These are phyloP conservation scores for Aegilops bicornis DNA, from an alignment of 176 grass and related monocot species.

Conservation along the genomic window DNA sequence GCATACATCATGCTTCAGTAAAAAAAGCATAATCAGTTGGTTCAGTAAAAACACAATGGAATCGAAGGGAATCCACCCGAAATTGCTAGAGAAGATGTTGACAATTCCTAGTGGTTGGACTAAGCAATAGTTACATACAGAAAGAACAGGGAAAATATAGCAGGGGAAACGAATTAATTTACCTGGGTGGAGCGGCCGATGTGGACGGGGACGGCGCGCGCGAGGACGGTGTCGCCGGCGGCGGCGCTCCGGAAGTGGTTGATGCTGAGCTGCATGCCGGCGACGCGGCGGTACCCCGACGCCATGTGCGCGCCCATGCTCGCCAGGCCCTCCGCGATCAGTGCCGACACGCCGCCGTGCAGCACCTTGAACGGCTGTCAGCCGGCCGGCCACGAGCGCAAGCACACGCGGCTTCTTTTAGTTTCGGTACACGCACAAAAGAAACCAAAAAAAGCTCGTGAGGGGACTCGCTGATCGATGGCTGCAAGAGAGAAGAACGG, in stretches of 20 bases:
- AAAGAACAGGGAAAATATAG: too few relatives aligned
- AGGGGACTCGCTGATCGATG: too few relatives aligned
- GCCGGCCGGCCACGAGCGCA: background rate
- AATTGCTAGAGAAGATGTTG: background rate
- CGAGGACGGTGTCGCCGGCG: constrained; percentile 72
- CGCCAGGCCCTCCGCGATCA: constrained; percentile 75
- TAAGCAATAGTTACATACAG: background rate
- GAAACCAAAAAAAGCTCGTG: too few relatives aligned
- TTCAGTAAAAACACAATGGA: background rate
- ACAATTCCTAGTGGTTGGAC: too few relatives aligned
- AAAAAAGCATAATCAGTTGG: too few relatives aligned
- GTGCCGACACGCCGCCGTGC: constrained; percentile 79
- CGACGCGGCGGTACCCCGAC: constrained; percentile 62
- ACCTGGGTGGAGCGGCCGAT: constrained; percentile 58
- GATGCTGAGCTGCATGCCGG: constrained; percentile 34
- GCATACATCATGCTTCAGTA: background rate
- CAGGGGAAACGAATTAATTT: too few relatives aligned
- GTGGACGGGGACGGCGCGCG: constrained; percentile 60
- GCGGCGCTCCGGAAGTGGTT: constrained; percentile 72
- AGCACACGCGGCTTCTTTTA: too few relatives aligned
- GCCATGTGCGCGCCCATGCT: constrained; percentile 99
- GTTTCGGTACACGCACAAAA: too few relatives aligned
- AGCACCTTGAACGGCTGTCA: constrained; percentile 90
- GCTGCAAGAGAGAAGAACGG: too few relatives aligned
- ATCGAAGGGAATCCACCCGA: background rate